Evolutionary conservation across 2,329 filamentous ascomycete species (phyloP).

Genomic region (Aphanoascus verrucosus): DNA sequence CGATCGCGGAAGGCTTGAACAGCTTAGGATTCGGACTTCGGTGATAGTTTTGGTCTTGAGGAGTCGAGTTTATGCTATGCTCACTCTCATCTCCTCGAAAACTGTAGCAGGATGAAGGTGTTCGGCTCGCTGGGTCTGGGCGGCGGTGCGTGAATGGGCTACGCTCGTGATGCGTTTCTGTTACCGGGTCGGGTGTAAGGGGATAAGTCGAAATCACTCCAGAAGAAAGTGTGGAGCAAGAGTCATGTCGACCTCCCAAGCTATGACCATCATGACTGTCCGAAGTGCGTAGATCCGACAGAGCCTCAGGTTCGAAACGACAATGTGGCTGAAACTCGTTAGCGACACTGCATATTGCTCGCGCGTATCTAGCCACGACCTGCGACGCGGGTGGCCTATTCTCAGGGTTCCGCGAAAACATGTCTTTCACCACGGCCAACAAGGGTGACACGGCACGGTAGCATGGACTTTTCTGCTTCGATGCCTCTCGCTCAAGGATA

Average conservation of each 20-base stretch:
- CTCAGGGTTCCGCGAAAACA: slow-evolving; percentile 28
- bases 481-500: slow-evolving; percentile 39
- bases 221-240: slow-evolving; percentile 6
- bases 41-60: background rate
- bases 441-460: slow-evolving; percentile 32
- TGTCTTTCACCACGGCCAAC: slow-evolving; percentile 29
- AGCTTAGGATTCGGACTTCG: slow-evolving; percentile 1
- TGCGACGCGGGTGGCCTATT: slow-evolving; percentile 25
- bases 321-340: slow-evolving; percentile 9
- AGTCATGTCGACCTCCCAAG: background rate
- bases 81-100: background rate
- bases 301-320: slow-evolving; percentile 1
- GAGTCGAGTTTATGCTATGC: background rate
- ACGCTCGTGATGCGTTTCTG: background rate
- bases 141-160: background rate
- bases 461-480: slow-evolving; percentile 31
- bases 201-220: background rate
- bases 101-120: slow-evolving; percentile 9
- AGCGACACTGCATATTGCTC: slow-evolving; percentile 17
- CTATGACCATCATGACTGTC: background rate
- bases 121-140: background rate
- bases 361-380: slow-evolving; percentile 22
- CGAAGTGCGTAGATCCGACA: background rate
- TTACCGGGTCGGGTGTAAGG: background rate
- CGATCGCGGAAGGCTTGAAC: background rate